Conservation (phyloP, 1,284 basidiomycete genomes). For the Vanrija sp. region DNA sequence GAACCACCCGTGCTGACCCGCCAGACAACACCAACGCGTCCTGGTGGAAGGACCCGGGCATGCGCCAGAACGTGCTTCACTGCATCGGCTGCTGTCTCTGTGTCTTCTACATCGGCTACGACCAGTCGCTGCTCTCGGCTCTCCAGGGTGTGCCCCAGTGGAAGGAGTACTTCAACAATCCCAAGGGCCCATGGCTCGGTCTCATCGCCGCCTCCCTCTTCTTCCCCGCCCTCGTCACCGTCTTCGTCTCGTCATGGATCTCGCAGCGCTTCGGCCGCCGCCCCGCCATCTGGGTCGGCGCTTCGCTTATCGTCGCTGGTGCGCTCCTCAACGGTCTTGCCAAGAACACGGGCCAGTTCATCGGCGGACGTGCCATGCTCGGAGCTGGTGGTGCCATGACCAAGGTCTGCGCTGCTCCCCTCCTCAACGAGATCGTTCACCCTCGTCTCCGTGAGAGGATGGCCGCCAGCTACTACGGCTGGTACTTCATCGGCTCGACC, state of each 20-base stretch:
- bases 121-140: conserved; percentile 24
- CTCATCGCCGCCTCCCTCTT: conserved; percentile 25
- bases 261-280: conserved; percentile 22
- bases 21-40: conserved; percentile 25
- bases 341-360: conserved; percentile 12
- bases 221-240: conserved; percentile 25
- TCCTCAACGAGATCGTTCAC: conserved; percentile 26
- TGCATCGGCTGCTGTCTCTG: conserved; percentile 21
- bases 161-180: conserved; percentile 27
- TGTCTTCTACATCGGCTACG: conserved; percentile 27
- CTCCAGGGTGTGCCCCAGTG: conserved; percentile 24
- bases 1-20: neutral
- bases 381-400: conserved; percentile 29
- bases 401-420: conserved; percentile 20
- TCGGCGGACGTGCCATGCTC: conserved; percentile 24
- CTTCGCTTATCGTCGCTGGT: conserved; percentile 26
- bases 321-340: conserved; percentile 28
- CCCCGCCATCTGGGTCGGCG: conserved; percentile 23
- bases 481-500: conserved; percentile 14
- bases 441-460: conserved; percentile 25
- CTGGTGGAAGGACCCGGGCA: conserved; percentile 30
- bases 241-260: conserved; percentile 22
- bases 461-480: conserved; percentile 10
- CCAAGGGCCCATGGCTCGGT: conserved; percentile 23
- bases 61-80: conserved; percentile 27